Evolutionary conservation across 192 early-diverging fungal species (phyloP).

Genomic region (Mortierella claussenii): DNA sequence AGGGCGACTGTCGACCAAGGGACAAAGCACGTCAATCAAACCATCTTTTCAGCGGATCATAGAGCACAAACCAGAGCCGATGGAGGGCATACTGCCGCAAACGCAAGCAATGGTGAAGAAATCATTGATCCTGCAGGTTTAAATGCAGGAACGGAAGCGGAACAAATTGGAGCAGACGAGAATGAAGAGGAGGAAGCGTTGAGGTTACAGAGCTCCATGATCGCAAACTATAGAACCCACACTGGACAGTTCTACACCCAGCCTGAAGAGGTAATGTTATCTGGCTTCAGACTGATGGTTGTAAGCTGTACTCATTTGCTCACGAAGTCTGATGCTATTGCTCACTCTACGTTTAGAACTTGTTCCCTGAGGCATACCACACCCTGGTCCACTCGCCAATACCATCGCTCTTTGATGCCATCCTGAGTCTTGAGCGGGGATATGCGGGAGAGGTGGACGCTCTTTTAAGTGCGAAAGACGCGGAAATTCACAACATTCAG

Average conservation of each 20-base stretch:
- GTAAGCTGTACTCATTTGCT: too few species aligned
- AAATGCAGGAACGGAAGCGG: too few species aligned
- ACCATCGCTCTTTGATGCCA: conserved; percentile 63
- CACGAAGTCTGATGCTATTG: too few species aligned
- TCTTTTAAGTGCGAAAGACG: conserved; percentile 41
- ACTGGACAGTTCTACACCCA: conserved; percentile 60
- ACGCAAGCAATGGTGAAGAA: not conserved
- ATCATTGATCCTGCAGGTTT: too few species aligned
- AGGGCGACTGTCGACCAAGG: conserved; percentile 22
- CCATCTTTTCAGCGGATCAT: conserved; percentile 17
- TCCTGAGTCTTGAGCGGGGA: conserved; percentile 65
- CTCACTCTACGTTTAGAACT: conserved; percentile 59
- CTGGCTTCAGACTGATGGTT: too few species aligned
- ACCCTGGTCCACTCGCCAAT: conserved; percentile 68
- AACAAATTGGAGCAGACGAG: too few species aligned
- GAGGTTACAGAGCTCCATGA: conserved; percentile 41
- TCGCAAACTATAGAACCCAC: conserved; percentile 52
- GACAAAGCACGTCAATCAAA: conserved; percentile 15
- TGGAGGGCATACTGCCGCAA: too few species aligned
- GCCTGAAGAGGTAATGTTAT: conserved; percentile 51
- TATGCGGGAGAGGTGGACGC: conserved; percentile 60
- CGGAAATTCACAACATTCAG: conserved; percentile 42
- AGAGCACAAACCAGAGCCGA: too few species aligned
- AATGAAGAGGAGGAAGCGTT: conserved; percentile 1
- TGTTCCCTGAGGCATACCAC: conserved; percentile 67